A percentile compares a stretch with the other conserved stretches of the same genome.
Conservation (phyloP, 139 green algal species). For the Ettlia oleoabundans region DNA sequence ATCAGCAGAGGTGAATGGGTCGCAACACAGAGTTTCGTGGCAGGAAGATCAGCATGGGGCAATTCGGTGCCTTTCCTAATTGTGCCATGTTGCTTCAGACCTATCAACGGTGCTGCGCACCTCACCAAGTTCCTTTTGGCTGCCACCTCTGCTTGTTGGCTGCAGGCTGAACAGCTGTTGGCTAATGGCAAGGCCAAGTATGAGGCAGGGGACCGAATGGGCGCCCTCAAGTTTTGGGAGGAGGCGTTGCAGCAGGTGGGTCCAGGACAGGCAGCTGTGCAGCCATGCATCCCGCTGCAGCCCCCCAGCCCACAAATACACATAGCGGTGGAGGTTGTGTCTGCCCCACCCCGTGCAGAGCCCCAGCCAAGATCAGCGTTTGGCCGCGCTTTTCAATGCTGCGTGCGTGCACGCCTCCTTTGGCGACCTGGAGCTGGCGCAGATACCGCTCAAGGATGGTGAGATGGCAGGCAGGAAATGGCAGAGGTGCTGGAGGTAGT, state of each 20-base stretch:
- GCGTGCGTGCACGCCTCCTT: conserved; percentile 77
- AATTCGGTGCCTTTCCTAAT: no score
- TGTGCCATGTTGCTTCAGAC: no score
- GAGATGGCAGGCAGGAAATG: neutral
- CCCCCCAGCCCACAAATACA: neutral
- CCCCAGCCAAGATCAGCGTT: conserved; percentile 50
- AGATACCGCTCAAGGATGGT: conserved; percentile 36
- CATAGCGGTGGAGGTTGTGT: no score
- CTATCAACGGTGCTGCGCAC: no score
- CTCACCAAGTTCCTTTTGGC: no score
- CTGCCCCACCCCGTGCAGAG: conserved; percentile 31
- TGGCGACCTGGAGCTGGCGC: conserved; percentile 82
- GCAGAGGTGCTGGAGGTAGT: no score
- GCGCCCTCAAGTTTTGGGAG: conserved; percentile 75
- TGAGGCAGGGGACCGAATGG: conserved; percentile 68
- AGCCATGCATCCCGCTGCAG: neutral
- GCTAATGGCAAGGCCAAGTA: conserved; percentile 62
- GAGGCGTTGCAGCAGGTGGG: conserved; percentile 55
- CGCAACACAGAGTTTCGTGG: no score
- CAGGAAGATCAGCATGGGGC: no score
- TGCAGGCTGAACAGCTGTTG: conserved; percentile 51
- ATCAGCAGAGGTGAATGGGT: conserved; percentile 32
- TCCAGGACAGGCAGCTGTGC: neutral
- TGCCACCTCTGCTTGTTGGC: no score
- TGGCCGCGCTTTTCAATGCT: conserved; percentile 65